Conservation (phyloP, 2,329 filamentous ascomycete genomes). For the Alternaria sp. region DNA sequence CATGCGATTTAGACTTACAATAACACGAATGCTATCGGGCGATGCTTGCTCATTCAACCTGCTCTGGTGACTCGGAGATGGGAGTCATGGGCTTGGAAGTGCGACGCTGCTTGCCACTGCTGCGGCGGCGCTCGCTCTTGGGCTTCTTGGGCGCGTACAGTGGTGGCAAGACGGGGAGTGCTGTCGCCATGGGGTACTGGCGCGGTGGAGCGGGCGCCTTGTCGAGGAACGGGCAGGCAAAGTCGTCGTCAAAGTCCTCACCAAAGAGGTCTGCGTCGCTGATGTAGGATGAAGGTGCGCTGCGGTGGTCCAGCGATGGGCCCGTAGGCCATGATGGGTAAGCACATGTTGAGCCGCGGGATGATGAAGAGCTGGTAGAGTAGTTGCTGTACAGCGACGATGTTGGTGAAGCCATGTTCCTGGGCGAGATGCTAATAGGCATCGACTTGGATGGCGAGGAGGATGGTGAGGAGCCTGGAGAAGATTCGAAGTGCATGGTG, state of each 20-base stretch:
- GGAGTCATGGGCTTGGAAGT: slow-evolving; percentile 52
- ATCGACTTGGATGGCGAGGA: slow-evolving; percentile 48
- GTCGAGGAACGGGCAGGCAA: slow-evolving; percentile 41
- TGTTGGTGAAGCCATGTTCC: slow-evolving; percentile 46
- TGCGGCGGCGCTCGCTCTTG: slow-evolving; percentile 49
- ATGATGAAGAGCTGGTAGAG: slow-evolving; percentile 36
- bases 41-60: slow-evolving; percentile 42
- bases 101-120: slow-evolving; percentile 49
- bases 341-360: slow-evolving; percentile 46
- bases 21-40: background rate
- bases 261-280: slow-evolving; percentile 51
- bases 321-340: slow-evolving; percentile 51
- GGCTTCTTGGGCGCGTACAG: slow-evolving; percentile 50
- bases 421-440: slow-evolving; percentile 45
- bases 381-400: slow-evolving; percentile 47
- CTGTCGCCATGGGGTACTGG: slow-evolving; percentile 42
- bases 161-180: slow-evolving; percentile 47
- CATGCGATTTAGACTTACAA: slow-evolving; percentile 8
- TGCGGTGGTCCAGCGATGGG: slow-evolving; percentile 45
- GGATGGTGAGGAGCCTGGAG: slow-evolving; percentile 42
- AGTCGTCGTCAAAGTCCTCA: slow-evolving; percentile 46
- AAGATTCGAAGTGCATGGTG: slow-evolving; percentile 47
- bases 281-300: slow-evolving; percentile 50
- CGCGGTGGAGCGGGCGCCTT: slow-evolving; percentile 51
- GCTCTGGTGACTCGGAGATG: slow-evolving; percentile 50